These are phyloP conservation scores for Yamadazyma sp. DNA, from an alignment of 805 yeast species.

Conservation along the genomic window DNA sequence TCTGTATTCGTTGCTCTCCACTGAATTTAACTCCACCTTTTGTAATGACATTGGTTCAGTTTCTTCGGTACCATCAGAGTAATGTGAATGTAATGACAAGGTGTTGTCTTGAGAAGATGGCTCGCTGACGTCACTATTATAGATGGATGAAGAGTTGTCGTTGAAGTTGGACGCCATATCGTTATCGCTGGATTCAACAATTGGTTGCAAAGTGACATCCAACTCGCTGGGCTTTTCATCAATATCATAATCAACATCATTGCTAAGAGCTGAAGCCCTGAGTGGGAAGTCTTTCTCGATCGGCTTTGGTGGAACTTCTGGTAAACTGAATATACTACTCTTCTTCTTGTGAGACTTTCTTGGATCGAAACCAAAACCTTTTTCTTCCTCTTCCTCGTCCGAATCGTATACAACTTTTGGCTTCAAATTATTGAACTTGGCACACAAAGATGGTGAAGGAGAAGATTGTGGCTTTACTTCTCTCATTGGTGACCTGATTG, in stretches of 20 bases:
- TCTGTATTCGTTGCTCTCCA: slow-evolving; percentile 14
- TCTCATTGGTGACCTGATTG: slow-evolving; percentile 21
- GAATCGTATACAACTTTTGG: slow-evolving; percentile 17
- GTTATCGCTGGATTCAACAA: slow-evolving; percentile 33
- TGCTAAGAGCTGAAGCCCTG: background rate
- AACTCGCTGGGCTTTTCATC: slow-evolving; percentile 17
- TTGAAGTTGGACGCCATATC: slow-evolving; percentile 1
- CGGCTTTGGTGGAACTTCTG: slow-evolving; percentile 5
- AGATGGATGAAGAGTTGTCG: slow-evolving; percentile 33
- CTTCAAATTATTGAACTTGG: slow-evolving; percentile 17
- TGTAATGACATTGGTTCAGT: slow-evolving; percentile 18
- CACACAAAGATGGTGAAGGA: slow-evolving; percentile 9
- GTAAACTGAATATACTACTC: background rate
- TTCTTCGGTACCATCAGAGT: slow-evolving; percentile 21
- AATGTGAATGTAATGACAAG: slow-evolving; percentile 40
- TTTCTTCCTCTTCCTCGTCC: slow-evolving; percentile 19
- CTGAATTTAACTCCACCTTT: slow-evolving; percentile 13
- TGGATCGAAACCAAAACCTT: slow-evolving; percentile 25
- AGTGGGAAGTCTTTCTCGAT: slow-evolving; percentile 7
- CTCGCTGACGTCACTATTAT: slow-evolving; percentile 26
- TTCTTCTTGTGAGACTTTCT: slow-evolving; percentile 16
- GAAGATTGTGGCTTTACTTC: slow-evolving; percentile 3
- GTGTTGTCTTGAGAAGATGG: slow-evolving; percentile 20
- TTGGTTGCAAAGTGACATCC: slow-evolving; percentile 33
- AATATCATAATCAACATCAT: slow-evolving; percentile 4